Evolutionary conservation across 306 rosid species (phyloP), one percentile per base, ranked within the genome.

Genomic region (Vicia faba): DNA sequence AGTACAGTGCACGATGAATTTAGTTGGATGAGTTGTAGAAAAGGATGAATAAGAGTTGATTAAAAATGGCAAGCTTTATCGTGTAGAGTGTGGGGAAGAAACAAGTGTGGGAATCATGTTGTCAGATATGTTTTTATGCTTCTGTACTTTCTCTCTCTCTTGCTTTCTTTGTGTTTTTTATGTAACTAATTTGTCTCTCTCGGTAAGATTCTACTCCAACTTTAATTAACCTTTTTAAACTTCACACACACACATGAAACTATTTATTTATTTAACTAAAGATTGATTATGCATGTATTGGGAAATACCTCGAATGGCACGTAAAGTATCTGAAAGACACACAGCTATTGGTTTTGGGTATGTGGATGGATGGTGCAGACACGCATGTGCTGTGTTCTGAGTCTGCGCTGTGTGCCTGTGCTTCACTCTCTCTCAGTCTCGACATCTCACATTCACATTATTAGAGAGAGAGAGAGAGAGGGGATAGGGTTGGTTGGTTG

Each of bases 21-120:
- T 68, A 29, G 60, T 20, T 20, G 23, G 23, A 20, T 20, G 23
- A 20, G 23, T 20, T 20, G 23, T 40, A 82, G 75, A 14, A 64
- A 83, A 62, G 12, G 78, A 77, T 75, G 68, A 61, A 69, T 79
- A 76, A 69, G 71, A 64, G 53, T 38, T 43, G 60, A 59, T 80
- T 80, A 65, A 84, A 82, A 83, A 66, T 71, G 75, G 73, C 11
- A 78, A 62, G 59, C 64, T 88, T 88, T 86, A 88, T 84, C 96
- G 89, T 82, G 57, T 80, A 79, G 89, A 72, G 96, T 82, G 87
- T 80, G 80, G 80, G 96, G 96, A 88, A 84, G 89, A 71, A 88
- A 82, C 88, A 70, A 81, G 88, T 82, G 86, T 82, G 96, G 85
- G 96, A 88, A 86, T 88, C 92, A 49, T 80, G 61, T 16, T 82